These are phyloP conservation scores for Corinectria fuckeliana DNA, from an alignment of 2,329 filamentous ascomycete species.

Conservation along the genomic window DNA sequence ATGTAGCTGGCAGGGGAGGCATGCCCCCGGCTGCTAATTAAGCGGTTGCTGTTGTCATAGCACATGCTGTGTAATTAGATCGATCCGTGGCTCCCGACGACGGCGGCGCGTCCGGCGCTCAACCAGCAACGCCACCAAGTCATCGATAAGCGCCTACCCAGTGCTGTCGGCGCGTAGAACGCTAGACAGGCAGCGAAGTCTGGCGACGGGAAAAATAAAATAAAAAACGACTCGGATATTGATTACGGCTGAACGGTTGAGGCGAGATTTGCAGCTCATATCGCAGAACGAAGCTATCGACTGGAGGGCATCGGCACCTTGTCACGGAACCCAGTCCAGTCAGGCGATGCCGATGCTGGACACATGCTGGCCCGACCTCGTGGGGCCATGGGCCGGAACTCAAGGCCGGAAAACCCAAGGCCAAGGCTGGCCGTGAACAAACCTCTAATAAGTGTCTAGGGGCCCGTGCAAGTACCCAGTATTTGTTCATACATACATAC, in stretches of 20 bases:
- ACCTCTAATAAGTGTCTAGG: too few relatives aligned
- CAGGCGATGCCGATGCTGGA: slow-evolving; percentile 17
- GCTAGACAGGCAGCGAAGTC: too few relatives aligned
- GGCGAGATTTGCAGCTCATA: slow-evolving; percentile 19
- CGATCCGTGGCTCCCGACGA: neutral
- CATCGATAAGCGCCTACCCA: neutral
- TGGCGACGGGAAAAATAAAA: too few relatives aligned
- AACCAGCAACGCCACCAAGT: neutral
- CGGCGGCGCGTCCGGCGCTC: neutral
- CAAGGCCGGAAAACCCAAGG: neutral
- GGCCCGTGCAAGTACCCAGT: slow-evolving; percentile 2
- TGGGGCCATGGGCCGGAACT: slow-evolving; percentile 8
- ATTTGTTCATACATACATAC: slow-evolving; percentile 16
- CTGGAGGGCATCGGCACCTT: slow-evolving; percentile 15
- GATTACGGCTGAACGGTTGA: slow-evolving; percentile 6
- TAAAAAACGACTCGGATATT: slow-evolving; percentile 10
- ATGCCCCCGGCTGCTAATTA: neutral
- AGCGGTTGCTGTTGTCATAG: neutral
- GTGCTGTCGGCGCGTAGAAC: neutral
- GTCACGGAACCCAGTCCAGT: slow-evolving; percentile 22
- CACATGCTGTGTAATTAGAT: too few relatives aligned
- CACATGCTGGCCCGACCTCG: slow-evolving; percentile 7
- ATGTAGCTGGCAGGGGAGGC: neutral
- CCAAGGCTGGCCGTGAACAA: too few relatives aligned
- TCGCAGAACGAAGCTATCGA: slow-evolving; percentile 12